These are phyloP conservation scores for Fusarium tupiense DNA, from an alignment of 2,329 filamentous ascomycete species.

Conservation along the genomic window DNA sequence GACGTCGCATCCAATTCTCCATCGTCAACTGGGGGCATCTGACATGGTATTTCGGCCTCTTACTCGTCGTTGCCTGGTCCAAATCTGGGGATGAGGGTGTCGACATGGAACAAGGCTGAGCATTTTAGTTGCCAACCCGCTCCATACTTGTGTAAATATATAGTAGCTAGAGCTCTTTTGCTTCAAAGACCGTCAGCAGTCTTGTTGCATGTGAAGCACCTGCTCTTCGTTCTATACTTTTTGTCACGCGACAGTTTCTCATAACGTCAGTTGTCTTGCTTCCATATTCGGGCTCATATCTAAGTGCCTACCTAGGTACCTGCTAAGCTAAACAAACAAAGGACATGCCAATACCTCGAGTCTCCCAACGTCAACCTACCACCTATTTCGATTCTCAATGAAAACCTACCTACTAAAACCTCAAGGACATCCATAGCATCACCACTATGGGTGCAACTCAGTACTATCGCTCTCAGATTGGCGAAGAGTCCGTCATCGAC, in stretches of 20 bases:
- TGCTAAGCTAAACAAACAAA: background rate
- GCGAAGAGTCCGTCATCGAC: constrained; percentile 65
- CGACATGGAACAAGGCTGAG: constrained; percentile 19
- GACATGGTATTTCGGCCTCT: constrained; percentile 20
- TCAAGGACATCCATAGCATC: background rate
- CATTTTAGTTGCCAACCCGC: background rate
- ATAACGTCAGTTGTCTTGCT: constrained; percentile 4
- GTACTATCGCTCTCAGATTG: constrained; percentile 68
- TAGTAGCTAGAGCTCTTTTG: background rate
- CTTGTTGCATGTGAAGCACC: constrained; percentile 6
- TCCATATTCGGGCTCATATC: background rate
- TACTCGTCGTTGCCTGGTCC: constrained; percentile 21
- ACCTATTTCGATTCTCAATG: background rate
- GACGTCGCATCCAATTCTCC: constrained; percentile 26
- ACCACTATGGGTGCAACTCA: constrained; percentile 52
- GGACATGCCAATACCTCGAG: background rate
- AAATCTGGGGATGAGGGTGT: constrained; percentile 9
- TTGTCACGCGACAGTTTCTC: background rate
- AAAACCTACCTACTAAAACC: background rate
- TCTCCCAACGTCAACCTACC: background rate
- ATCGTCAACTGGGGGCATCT: constrained; percentile 15
- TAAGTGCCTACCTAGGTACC: background rate
- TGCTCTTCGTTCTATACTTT: background rate
- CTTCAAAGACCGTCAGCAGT: background rate
- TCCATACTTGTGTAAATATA: background rate